These are phyloP conservation scores for Penicillium desertorum DNA, from an alignment of 495 filamentous ascomycete genomes.

Conservation along the genomic window DNA sequence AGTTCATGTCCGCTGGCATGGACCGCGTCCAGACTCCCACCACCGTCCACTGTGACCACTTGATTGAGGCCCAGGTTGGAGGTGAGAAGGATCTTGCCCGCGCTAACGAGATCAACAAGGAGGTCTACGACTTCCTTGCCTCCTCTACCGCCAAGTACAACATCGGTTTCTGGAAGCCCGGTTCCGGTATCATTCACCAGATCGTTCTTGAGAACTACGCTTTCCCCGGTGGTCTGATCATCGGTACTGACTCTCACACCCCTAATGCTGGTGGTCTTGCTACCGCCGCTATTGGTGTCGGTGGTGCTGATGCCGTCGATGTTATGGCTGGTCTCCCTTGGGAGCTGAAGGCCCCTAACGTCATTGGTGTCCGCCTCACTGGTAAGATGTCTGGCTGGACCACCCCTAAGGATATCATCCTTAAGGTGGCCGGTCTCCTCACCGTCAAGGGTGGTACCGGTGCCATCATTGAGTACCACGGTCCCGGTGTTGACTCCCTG, in stretches of 20 bases:
- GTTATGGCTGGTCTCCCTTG: constrained; percentile 98
- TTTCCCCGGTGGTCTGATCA: constrained; percentile 96
- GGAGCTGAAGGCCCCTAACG: constrained; percentile 97
- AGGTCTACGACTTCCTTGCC: constrained; percentile 98
- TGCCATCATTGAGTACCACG: constrained; percentile 93
- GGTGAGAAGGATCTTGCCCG: constrained; percentile 92
- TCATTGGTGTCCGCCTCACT: constrained; percentile 94
- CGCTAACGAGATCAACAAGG: constrained; percentile 95
- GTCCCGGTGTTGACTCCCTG: constrained; percentile 74
- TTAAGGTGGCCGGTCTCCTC: constrained; percentile 95
- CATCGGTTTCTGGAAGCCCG: constrained; percentile 99
- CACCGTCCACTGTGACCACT: constrained; percentile 98
- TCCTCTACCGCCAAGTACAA: constrained; percentile 97
- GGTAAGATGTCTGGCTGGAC: constrained; percentile 92
- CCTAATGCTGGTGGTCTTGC: constrained; percentile 97
- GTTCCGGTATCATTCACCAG: constrained; percentile 99
- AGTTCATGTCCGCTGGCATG: constrained; percentile 99
- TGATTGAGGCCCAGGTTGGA: constrained; percentile 97
- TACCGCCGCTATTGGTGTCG: constrained; percentile 95
- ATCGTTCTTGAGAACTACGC: constrained; percentile 98
- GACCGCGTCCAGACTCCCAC: constrained; percentile 89
- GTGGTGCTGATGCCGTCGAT: constrained; percentile 98
- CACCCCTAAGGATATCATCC: constrained; percentile 94
- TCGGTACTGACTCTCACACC: constrained; percentile 98
- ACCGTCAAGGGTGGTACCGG: constrained; percentile 99